Conservation (phyloP, 352 stramenopile genomes). For the Pilasporangium apinafurcum region DNA sequence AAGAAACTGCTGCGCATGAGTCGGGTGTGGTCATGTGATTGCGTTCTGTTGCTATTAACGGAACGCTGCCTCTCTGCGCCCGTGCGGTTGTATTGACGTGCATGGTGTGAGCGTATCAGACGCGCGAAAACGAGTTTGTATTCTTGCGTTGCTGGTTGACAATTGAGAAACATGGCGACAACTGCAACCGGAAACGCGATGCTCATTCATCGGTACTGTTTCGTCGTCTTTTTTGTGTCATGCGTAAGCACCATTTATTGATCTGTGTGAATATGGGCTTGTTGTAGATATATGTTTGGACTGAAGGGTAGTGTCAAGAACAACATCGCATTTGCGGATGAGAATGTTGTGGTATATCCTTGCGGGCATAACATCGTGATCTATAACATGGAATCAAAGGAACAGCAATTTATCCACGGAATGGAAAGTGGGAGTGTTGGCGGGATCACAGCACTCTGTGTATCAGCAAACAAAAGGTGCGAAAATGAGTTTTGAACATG, state of each 20-base stretch:
- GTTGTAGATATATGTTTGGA: conserved; percentile 71
- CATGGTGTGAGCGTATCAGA: no score
- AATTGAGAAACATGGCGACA: conserved; percentile 1
- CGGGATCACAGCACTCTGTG: conserved; percentile 84
- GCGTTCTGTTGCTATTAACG: no score
- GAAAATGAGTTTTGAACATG: no score
- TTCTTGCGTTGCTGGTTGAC: no score
- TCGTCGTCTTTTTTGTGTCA: no score
- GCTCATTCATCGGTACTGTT: conserved; percentile 32
- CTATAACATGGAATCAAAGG: conserved; percentile 86
- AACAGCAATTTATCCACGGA: conserved; percentile 88
- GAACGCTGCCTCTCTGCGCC: no score
- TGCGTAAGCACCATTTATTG: no score
- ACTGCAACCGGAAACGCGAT: conserved; percentile 13
- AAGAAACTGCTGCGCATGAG: no score
- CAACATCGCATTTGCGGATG: conserved; percentile 80
- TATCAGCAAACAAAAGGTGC: conserved; percentile 71
- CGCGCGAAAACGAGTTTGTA: no score
- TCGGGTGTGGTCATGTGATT: no score
- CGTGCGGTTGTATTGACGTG: no score
- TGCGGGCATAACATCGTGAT: conserved; percentile 86
- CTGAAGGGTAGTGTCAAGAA: conserved; percentile 81
- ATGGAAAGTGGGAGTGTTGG: conserved; percentile 58
- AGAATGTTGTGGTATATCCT: conserved; percentile 82
- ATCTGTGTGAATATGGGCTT: no score